Evolutionary conservation across 805 yeast species (phyloP), one percentile per base, ranked within the genome.

Genomic region (Suhomyces prunicola): DNA sequence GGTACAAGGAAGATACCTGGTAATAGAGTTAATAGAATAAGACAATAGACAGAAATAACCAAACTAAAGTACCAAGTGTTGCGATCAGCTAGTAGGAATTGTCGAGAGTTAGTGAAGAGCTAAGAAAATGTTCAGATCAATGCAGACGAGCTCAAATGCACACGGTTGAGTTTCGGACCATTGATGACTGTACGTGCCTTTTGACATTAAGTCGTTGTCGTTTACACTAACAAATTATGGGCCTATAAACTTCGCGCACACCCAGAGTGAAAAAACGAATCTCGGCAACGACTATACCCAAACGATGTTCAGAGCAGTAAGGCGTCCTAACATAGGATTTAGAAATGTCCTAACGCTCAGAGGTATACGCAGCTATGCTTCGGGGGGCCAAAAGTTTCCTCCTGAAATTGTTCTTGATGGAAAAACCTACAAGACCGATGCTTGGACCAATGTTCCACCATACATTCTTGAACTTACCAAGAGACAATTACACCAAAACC

Each of bases 1-100:
- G 88, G 58, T 92, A 90, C 63, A 72, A 89, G 45, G 97, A 92
- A 69, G 97, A 92, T 64, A 89, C 96, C 0, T 92, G 97, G 97
- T 92, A 33, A n/a, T 33, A 33, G 36, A 33, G 36, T 29, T 10
- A 29, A 29, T 29, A 29, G 33, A 29, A 29, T 12, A 29, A 6
- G 4, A 29, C 12, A 29, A 29, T 12, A 29, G 33, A 29, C 33
- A 26, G 33, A 29, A 29, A 29, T 1, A 29, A 1, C 12, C 33
- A 29, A 12, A 5, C 4, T 9, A 27, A 17, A n/a, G 3, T n/a
- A 4, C 7, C 0, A 6, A 33, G 17, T 13, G 33, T 29, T 12
- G 33, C n/a, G 26, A 24, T 24, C 26, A 33, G 36, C 17, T 6
- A 33, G 2, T 1, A 6, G 36, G 5, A 33, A n/a, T 13, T n/a